phyloP scores from a whole-genome alignment of 2,329 filamentous ascomycete species.

The Fusarium papillatum region DNA sequence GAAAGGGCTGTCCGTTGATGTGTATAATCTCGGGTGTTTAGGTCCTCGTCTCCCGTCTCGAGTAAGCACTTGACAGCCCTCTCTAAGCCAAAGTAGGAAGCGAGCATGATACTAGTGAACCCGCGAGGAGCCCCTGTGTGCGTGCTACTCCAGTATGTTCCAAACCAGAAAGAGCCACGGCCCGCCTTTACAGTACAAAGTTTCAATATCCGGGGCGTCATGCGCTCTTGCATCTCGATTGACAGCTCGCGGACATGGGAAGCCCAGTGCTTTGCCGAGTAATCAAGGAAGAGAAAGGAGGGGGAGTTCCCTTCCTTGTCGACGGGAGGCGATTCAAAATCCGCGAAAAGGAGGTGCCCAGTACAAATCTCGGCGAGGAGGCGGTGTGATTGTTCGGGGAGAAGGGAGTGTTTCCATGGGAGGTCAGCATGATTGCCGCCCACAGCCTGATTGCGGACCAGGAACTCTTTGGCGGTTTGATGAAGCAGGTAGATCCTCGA shows the following conservation, averaged over 20 bases:
- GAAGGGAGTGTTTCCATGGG: slow-evolving; percentile 29
- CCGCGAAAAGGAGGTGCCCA: not conserved
- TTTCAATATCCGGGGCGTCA: not conserved
- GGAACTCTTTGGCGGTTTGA: slow-evolving; percentile 40
- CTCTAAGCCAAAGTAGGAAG: slow-evolving; percentile 9
- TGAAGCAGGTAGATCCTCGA: slow-evolving; percentile 39
- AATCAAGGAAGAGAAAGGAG: slow-evolving; percentile 11
- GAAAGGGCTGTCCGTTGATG: slow-evolving; percentile 4
- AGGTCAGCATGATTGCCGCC: not conserved
- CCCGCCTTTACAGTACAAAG: not conserved
- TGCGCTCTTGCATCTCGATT: slow-evolving; percentile 3
- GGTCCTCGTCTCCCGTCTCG: not conserved
- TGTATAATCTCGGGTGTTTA: slow-evolving; percentile 1
- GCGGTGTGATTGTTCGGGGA: slow-evolving; percentile 15
- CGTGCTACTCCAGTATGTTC: not conserved
- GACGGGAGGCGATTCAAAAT: slow-evolving; percentile 6
- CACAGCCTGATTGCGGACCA: slow-evolving; percentile 7
- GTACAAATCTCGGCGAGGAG: slow-evolving; percentile 34
- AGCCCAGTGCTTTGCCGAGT: slow-evolving; percentile 19
- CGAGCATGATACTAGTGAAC: not conserved
- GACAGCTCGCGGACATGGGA: slow-evolving; percentile 2
- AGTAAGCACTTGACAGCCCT: slow-evolving; percentile 4
- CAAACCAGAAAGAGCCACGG: slow-evolving; percentile 5
- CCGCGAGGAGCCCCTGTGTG: not conserved
- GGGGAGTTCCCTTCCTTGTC: not conserved